Conservation (phyloP, 495 filamentous ascomycete genomes). For the Aspergillus incahuasiensis region DNA sequence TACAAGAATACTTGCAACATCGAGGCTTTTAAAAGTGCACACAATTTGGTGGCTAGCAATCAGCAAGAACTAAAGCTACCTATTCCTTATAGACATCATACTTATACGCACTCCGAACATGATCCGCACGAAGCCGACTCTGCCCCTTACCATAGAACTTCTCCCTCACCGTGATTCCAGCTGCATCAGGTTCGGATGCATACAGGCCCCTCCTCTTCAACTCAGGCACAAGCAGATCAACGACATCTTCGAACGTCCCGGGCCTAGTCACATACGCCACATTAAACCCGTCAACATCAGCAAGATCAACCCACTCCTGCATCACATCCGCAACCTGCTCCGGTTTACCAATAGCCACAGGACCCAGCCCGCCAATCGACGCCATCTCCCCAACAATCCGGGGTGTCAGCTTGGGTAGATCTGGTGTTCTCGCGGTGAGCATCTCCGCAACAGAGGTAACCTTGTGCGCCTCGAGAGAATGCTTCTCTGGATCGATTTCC, state of each 20-base stretch:
- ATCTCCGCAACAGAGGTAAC: conserved; percentile 47
- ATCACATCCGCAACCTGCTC: conserved; percentile 54
- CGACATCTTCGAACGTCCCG: conserved; percentile 56
- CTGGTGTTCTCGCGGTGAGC: conserved; percentile 45
- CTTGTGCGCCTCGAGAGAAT: conserved; percentile 38
- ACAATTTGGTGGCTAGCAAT: neutral
- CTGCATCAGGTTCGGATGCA: conserved; percentile 29
- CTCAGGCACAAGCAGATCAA: conserved; percentile 57
- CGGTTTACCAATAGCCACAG: conserved; percentile 49
- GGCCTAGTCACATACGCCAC: conserved; percentile 51
- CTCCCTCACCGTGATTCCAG: conserved; percentile 47
- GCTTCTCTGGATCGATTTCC: conserved; percentile 49
- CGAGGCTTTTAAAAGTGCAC: too few species aligned
- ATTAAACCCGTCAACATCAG: conserved; percentile 60
- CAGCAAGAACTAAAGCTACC: neutral
- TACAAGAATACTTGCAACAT: too few species aligned
- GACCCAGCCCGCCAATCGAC: conserved; percentile 52
- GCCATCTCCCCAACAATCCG: conserved; percentile 50
- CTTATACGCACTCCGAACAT: conserved; percentile 50
- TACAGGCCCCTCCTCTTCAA: conserved; percentile 50
- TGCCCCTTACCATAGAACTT: conserved; percentile 56
- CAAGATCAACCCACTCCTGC: conserved; percentile 54
- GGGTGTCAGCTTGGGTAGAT: conserved; percentile 50
- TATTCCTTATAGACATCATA: conserved; percentile 55
- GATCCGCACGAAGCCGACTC: conserved; percentile 47